These are phyloP conservation scores for Ceratobasidium sp. DNA, from an alignment of 1,284 basidiomycete genomes.

Conservation along the genomic window DNA sequence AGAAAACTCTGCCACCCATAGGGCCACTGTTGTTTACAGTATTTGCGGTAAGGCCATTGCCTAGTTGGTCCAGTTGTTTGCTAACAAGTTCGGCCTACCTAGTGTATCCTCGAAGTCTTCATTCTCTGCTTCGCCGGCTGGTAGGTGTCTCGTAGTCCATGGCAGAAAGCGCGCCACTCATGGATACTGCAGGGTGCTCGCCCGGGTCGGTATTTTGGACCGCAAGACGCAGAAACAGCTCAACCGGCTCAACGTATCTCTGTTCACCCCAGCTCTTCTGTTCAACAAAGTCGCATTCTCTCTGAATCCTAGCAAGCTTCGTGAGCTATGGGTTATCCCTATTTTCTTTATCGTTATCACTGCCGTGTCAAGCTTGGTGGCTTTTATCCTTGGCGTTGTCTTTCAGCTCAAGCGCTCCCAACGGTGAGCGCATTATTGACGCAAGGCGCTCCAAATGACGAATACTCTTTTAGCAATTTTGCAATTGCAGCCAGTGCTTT, in stretches of 20 bases:
- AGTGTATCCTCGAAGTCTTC: conserved; percentile 93
- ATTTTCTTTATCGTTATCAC: conserved; percentile 78
- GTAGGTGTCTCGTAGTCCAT: conserved; percentile 39
- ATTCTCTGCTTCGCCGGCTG: conserved; percentile 88
- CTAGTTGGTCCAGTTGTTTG: not conserved
- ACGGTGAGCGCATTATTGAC: conserved; percentile 59
- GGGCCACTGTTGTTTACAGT: conserved; percentile 43
- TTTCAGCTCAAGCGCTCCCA: conserved; percentile 57
- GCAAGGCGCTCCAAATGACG: conserved; percentile 62
- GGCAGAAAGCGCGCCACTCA: not conserved
- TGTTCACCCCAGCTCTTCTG: conserved; percentile 91
- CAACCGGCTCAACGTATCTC: conserved; percentile 82
- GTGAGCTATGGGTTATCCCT: conserved; percentile 91
- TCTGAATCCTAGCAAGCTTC: conserved; percentile 62
- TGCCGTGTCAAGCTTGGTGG: conserved; percentile 62
- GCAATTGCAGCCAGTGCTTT: conserved; percentile 88
- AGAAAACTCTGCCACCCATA: conserved; percentile 41
- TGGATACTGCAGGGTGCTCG: conserved; percentile 62
- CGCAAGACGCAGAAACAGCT: conserved; percentile 90
- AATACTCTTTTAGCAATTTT: conserved; percentile 67
- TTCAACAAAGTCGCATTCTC: conserved; percentile 94
- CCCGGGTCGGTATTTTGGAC: conserved; percentile 82
- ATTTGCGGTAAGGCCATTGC: conserved; percentile 36
- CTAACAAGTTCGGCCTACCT: not conserved
- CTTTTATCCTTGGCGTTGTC: conserved; percentile 54